Evolutionary conservation across 2,329 filamentous ascomycete genomes (phyloP).

Genomic region (Purpureocillium takamizusanense): DNA sequence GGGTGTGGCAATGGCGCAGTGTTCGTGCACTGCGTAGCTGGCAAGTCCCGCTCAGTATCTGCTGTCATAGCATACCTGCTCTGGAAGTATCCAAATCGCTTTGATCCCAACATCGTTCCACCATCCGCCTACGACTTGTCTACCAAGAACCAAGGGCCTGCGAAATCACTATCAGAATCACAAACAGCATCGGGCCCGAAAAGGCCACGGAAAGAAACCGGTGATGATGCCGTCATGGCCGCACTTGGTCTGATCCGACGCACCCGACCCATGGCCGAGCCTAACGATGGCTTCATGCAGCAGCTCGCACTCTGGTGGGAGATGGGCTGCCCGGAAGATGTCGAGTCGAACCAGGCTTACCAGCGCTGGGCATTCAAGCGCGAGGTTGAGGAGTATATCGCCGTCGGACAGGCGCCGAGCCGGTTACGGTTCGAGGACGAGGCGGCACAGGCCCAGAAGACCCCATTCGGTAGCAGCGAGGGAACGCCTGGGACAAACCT

Average conservation of each 20-base stretch:
- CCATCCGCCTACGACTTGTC: conserved; percentile 11
- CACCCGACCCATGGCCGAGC: conserved; percentile 70
- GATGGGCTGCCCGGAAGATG: conserved; percentile 66
- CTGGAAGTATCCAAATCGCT: conserved; percentile 49
- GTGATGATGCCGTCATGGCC: conserved; percentile 37
- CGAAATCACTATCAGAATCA: no score
- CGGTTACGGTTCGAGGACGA: conserved; percentile 78
- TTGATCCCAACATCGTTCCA: conserved; percentile 28
- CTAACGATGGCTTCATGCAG: conserved; percentile 84
- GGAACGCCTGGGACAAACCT: conserved; percentile 29
- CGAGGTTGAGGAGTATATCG: conserved; percentile 49
- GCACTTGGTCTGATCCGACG: conserved; percentile 64
- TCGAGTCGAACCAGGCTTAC: conserved; percentile 64
- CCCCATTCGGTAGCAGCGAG: not conserved
- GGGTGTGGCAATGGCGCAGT: conserved; percentile 29
- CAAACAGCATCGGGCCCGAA: conserved; percentile 5
- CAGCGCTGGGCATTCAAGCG: conserved; percentile 58
- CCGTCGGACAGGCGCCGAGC: conserved; percentile 70
- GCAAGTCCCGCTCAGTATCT: conserved; percentile 86
- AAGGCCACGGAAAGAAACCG: conserved; percentile 22
- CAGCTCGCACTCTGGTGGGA: conserved; percentile 81
- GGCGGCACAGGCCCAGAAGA: conserved; percentile 19
- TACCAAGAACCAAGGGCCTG: not conserved
- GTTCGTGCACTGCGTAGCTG: conserved; percentile 75
- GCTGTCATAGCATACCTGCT: conserved; percentile 80